Percentiles rank a stretch among this genome's conserved stretches.
Evolutionary conservation across 1,284 basidiomycete species (phyloP).

Genomic region (Fomitopsis schrenkii): DNA sequence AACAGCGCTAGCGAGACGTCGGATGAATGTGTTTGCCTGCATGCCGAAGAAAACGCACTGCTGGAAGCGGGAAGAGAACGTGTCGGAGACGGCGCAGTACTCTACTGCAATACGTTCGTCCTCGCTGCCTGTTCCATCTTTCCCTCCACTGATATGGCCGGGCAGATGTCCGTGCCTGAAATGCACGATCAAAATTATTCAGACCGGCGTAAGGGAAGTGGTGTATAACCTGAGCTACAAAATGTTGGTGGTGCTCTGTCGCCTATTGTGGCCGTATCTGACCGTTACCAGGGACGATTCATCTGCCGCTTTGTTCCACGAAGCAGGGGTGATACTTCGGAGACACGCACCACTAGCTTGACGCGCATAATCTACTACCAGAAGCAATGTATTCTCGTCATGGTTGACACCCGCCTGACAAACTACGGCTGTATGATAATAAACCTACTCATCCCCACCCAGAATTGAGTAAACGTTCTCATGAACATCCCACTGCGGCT

Average conservation of each 20-base stretch:
- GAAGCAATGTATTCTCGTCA: neutral
- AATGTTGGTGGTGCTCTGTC: constrained; percentile 56
- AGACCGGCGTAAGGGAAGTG: constrained; percentile 89
- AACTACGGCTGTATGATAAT: neutral
- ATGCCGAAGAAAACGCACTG: constrained; percentile 98
- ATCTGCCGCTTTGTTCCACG: constrained; percentile 70
- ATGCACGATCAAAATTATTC: constrained; percentile 97
- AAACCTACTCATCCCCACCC: neutral
- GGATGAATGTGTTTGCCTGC: constrained; percentile 90
- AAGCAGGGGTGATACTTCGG: constrained; percentile 77
- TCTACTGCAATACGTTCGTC: constrained; percentile 85
- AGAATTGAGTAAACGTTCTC: constrained; percentile 40
- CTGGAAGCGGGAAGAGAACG: constrained; percentile 89
- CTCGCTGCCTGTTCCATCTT: constrained; percentile 3
- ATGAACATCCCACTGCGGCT: constrained; percentile 57
- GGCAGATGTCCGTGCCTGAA: constrained; percentile 92
- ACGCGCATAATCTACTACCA: neutral
- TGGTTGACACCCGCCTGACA: neutral
- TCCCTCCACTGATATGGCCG: neutral
- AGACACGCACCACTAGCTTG: constrained; percentile 45
- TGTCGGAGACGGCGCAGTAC: constrained; percentile 75
- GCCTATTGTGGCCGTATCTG: neutral
- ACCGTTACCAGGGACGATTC: constrained; percentile 62
- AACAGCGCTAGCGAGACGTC: constrained; percentile 64
- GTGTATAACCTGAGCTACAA: constrained; percentile 96